Conservation (phyloP, 345 rosid genomes). For the Corchorus olitorius region DNA sequence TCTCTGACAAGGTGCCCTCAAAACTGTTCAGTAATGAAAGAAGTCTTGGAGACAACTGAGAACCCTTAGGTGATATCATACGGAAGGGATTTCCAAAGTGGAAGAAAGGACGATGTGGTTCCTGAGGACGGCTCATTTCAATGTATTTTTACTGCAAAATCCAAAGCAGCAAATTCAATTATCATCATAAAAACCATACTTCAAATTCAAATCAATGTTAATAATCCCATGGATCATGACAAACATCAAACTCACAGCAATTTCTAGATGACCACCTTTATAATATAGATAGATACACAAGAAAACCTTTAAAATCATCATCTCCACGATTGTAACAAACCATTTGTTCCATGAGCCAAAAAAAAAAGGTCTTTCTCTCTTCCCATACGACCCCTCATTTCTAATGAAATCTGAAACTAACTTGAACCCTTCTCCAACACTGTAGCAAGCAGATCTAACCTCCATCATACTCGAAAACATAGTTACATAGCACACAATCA, state of each 20-base stretch:
- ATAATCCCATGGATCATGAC: neutral
- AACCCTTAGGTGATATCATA: constrained; percentile 69
- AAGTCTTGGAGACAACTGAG: constrained; percentile 63
- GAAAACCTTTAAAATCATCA: constrained; percentile 2
- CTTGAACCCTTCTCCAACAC: neutral
- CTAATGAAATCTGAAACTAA: neutral
- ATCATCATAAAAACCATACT: neutral
- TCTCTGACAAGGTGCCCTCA: constrained; percentile 65
- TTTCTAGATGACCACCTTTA: neutral
- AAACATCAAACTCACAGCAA: neutral
- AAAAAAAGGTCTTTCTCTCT: neutral
- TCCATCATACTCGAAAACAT: neutral
- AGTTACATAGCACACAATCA: neutral
- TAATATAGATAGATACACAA: neutral
- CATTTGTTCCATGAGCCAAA: neutral
- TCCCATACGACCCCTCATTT: neutral
- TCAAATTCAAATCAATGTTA: neutral
- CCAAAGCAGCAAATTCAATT: neutral
- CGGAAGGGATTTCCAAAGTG: constrained; percentile 89
- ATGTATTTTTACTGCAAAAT: constrained; percentile 37
- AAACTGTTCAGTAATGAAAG: constrained; percentile 48
- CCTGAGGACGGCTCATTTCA: constrained; percentile 82
- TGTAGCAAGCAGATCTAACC: neutral
- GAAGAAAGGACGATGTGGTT: constrained; percentile 69
- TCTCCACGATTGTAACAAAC: neutral